Base-by-base conservation (phyloP, 441 rosid species). In the Theobroma grandiflorum region DNA sequence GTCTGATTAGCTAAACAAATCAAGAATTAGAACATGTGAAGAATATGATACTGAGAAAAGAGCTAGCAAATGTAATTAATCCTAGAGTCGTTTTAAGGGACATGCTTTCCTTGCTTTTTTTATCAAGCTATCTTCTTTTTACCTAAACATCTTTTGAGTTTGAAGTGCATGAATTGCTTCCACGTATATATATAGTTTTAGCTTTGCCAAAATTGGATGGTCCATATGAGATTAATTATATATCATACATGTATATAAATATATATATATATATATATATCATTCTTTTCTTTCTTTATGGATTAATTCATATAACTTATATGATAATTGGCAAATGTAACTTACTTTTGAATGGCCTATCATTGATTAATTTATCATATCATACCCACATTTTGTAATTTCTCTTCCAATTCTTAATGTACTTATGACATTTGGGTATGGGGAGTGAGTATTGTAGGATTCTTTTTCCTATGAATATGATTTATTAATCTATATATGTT, bases 181-280 rank as follows among this genome's bases (percentile, higher is more conserved):
- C 42, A 70, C 74, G 18, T 52, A 14, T 52, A 68, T 33, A 16
- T 33, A 16, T 8, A 58, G n/a, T n/a, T 40, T 68, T 45, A 43
- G 22, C 61, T 71, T 71, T 71, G 59, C 75, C 40, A 71, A 71
- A 50, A 47, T 50, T 12, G 58, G 74, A 70, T 11, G 65, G 33
- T 3, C 15, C 37, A 62, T 31, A 58, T 58, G 26, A 6, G 33
- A 58, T 20, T 58, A 12, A 14, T 61, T 9, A 61, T 4, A 42
- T 42, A 42, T 42, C 5, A n/a, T 57, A 57, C n/a, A 57, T 57
- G 4, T 57, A 57, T 57, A n/a, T n/a, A 57, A n/a, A 57, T 15
- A 15, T 57, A 57, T 16, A 15, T 16, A n/a, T n/a, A 57, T 57
- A 57, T 15, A 15, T 57, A 57, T 16, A 15, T 16, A 57, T 15